Base-by-base conservation (phyloP, 352 stramenopile genomes). In the Phytophthora capsici region DNA sequence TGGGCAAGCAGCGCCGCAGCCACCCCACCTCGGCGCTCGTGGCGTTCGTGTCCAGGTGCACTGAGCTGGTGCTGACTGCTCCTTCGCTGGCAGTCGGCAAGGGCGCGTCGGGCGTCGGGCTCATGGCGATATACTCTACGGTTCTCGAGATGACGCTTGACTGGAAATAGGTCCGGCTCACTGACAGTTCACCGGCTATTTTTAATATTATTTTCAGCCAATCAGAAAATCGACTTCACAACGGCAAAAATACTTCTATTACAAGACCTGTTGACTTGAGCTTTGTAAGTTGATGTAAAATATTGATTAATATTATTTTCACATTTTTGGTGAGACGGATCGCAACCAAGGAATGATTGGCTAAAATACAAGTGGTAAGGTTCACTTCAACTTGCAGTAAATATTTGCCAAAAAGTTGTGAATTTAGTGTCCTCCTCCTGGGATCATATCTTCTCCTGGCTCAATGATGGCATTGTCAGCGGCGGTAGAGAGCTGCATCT, bases 1-100 rank as follows among this genome's bases (percentile, higher is more conserved):
- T 79, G 41, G 86, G 88, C 44, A 96, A 71, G 46, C 86, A 94
- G 57, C 83, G 80, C 52, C 79, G 81, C 57, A 96, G 71, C 88
- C 88, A 96, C 63, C 71, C 68, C 40, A 93, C 50, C 63, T 96
- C 88, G 2, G 63, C 68, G 22, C 75, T 69, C 13, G 76, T 64
- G n/a, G 66, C 47, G 34, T 59, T 65, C 17, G 71, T 70, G 19
- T 57, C 63, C 16, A 73, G 51, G 32, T 23, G 41, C 37, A 53
- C 53, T 6, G 69, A 71, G 38, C 37, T 62, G 19, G 20, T 26
- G 45, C 54, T 63, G 45, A 34, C 37, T 32, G 17, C 53, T 34
- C 59, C 50, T 49, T 73, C 69, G 55, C 59, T 66, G 12, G 48
- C 53, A 32, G 48, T 68, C 20, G 65, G 57, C 32, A 62, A 22